These are phyloP conservation scores for Tylopilus sp. DNA, from an alignment of 1,284 basidiomycete genomes.

Conservation along the genomic window DNA sequence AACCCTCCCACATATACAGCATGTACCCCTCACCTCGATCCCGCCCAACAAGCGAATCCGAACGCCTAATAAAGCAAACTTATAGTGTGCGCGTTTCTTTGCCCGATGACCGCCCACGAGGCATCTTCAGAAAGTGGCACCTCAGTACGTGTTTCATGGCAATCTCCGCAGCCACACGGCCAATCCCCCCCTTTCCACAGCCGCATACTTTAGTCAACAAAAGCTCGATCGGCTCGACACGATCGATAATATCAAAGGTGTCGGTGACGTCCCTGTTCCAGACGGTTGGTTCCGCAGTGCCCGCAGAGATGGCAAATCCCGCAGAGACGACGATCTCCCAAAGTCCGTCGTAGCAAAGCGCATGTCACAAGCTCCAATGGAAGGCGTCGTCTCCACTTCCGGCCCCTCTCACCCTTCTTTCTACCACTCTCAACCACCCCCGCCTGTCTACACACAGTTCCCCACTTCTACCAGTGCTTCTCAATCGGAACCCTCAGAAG, in stretches of 20 bases:
- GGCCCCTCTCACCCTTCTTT: slow-evolving; percentile 26
- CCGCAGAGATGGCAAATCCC: slow-evolving; percentile 53
- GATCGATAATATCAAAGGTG: slow-evolving; percentile 58
- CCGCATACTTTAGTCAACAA: slow-evolving; percentile 75
- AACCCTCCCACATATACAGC: slow-evolving; percentile 23
- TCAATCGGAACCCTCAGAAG: slow-evolving; percentile 25
- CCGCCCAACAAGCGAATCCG: slow-evolving; percentile 43
- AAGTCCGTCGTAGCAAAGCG: slow-evolving; percentile 36
- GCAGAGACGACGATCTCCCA: slow-evolving; percentile 49
- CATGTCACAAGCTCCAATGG: slow-evolving; percentile 33
- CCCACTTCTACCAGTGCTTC: slow-evolving; percentile 30
- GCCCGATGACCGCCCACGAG: slow-evolving; percentile 58
- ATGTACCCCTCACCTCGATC: slow-evolving; percentile 36
- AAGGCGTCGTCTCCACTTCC: slow-evolving; percentile 25
- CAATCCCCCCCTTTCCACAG: slow-evolving; percentile 36
- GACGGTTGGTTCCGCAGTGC: slow-evolving; percentile 74
- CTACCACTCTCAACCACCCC: slow-evolving; percentile 21
- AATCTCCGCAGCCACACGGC: slow-evolving; percentile 21
- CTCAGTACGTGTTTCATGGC: slow-evolving; percentile 53
- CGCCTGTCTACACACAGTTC: slow-evolving; percentile 32
- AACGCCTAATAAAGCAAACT: slow-evolving; percentile 75
- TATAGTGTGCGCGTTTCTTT: slow-evolving; percentile 73
- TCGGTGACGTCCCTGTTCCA: slow-evolving; percentile 61
- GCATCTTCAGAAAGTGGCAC: slow-evolving; percentile 72
- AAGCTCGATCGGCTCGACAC: slow-evolving; percentile 62